Percentiles rank a stretch among this genome's conserved stretches.
Conservation (phyloP, 768 basidiomycete genomes). For the Suillus placidus region DNA sequence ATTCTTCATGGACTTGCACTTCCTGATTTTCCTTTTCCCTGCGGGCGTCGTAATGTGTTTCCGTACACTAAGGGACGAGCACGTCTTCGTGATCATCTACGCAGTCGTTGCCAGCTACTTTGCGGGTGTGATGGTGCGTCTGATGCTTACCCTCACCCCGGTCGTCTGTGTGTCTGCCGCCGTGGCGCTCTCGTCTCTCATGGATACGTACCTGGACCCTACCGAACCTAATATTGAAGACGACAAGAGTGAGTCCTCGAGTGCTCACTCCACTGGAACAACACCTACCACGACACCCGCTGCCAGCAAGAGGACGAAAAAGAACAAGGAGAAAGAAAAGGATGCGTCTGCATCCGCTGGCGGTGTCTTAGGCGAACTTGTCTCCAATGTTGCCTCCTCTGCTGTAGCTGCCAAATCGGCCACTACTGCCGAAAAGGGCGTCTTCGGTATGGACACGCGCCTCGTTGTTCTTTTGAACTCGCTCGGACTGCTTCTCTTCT, state of each 20-base stretch:
- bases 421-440: conserved; percentile 46
- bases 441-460: conserved; percentile 87
- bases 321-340: conserved; percentile 58
- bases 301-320: conserved; percentile 49
- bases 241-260: conserved; percentile 11
- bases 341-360: conserved; percentile 46
- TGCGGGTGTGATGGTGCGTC: conserved; percentile 98
- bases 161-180: conserved; percentile 95
- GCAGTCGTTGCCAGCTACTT: conserved; percentile 96
- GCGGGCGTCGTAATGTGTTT: conserved; percentile 95
- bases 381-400: conserved; percentile 42
- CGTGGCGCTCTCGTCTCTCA: conserved; percentile 82
- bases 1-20: conserved; percentile 99
- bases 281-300: conserved; percentile 33
- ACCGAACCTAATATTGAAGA: conserved; percentile 54
- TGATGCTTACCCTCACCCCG: conserved; percentile 97
- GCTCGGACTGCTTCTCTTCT: conserved; percentile 78
- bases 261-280: conserved; percentile 15
- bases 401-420: conserved; percentile 29
- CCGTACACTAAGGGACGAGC: conserved; percentile 92
- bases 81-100: conserved; percentile 98
- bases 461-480: conserved; percentile 74
- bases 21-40: conserved; percentile 97
- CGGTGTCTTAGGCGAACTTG: conserved; percentile 42
- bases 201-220: conserved; percentile 92